A percentile compares a stretch with the other conserved stretches of the same genome.
These are phyloP conservation scores for Teratosphaeria destructans DNA, from an alignment of 2,329 filamentous ascomycete species.

Conservation along the genomic window DNA sequence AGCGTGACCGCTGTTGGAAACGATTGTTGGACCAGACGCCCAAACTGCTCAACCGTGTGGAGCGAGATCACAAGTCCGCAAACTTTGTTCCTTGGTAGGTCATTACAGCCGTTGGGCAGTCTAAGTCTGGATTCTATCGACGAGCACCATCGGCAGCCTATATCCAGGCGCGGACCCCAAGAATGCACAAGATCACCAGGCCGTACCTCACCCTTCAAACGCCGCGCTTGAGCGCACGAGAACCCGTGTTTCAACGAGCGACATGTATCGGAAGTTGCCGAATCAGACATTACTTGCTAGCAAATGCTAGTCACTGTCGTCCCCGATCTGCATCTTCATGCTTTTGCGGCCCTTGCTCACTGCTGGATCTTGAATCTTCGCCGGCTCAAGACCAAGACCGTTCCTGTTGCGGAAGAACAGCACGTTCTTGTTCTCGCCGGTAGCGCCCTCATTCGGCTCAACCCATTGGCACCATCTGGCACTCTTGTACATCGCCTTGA, in stretches of 20 bases:
- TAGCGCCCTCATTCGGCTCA: slow-evolving; percentile 73
- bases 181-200: not conserved
- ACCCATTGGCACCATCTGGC: slow-evolving; percentile 93
- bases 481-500: slow-evolving; percentile 70
- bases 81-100: not conserved
- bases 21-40: not conserved
- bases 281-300: not conserved
- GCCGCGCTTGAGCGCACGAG: not conserved
- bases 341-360: not conserved
- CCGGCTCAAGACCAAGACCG: slow-evolving; percentile 58
- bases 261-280: not conserved
- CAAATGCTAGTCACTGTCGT: not conserved
- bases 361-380: not conserved
- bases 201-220: not conserved
- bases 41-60: not conserved
- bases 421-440: slow-evolving; percentile 72
- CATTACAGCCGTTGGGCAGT: not conserved
- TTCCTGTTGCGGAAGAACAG: slow-evolving; percentile 95
- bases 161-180: not conserved
- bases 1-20: not conserved
- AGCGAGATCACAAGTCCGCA: not conserved
- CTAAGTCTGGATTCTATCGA: not conserved
- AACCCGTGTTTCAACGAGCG: not conserved
- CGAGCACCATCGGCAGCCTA: not conserved
- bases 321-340: not conserved